Evolutionary conservation across 257 asterid genomes (phyloP).

Genomic region (Capsicum chinense): DNA sequence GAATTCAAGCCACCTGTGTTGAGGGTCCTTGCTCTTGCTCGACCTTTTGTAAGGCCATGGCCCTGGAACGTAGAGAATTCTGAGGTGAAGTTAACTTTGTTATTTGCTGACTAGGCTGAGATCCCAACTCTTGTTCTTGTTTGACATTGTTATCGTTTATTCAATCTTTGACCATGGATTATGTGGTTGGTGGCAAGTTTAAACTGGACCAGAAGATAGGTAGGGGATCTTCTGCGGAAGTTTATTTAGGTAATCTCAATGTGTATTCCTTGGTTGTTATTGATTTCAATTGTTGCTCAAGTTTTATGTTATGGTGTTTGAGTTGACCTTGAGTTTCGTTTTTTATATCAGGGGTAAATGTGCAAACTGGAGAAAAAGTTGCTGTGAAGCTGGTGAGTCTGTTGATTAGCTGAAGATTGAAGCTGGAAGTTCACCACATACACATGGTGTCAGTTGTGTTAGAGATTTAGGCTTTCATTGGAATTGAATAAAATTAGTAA

Average conservation of each 20-base stretch:
- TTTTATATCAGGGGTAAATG: slow-evolving; percentile 60
- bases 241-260: slow-evolving; percentile 64
- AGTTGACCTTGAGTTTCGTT: neutral
- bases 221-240: slow-evolving; percentile 91
- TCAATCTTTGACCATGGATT: slow-evolving; percentile 65
- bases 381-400: slow-evolving; percentile 86
- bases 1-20: neutral
- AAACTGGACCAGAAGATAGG: slow-evolving; percentile 87
- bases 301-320: slow-evolving; percentile 16
- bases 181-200: slow-evolving; percentile 73
- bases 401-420: neutral
- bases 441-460: neutral
- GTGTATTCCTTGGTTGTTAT: slow-evolving; percentile 24
- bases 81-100: slow-evolving; percentile 10
- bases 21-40: neutral
- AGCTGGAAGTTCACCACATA: neutral
- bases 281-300: neutral
- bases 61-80: neutral
- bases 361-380: slow-evolving; percentile 84
- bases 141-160: slow-evolving; percentile 19
- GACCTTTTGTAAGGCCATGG: neutral
- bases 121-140: neutral
- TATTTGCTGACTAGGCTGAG: slow-evolving; percentile 18
- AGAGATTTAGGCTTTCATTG: neutral
- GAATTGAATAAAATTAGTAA: neutral